Evolutionary conservation across 352 stramenopile species (phyloP).

Genomic region (Phytopythium mirpurense): DNA sequence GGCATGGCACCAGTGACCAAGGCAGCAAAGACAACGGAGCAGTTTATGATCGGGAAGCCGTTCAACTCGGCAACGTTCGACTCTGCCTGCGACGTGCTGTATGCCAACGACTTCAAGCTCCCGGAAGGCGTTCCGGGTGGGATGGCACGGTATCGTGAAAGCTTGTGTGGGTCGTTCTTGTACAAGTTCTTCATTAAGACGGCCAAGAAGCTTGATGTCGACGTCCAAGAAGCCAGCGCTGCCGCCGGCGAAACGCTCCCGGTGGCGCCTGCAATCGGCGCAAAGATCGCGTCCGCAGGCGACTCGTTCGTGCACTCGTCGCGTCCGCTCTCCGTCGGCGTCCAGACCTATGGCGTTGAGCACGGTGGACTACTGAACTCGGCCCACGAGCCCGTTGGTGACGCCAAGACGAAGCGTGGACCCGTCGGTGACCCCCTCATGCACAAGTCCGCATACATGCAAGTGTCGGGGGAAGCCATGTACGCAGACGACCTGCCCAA

Average conservation of each 20-base stretch:
- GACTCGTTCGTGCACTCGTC: constrained; percentile 53
- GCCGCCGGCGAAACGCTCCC: constrained; percentile 14
- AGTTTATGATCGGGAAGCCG: constrained; percentile 73
- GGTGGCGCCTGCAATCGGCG: constrained; percentile 24
- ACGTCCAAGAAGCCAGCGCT: not conserved
- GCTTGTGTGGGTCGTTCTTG: constrained; percentile 92
- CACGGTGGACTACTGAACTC: constrained; percentile 59
- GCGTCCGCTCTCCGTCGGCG: constrained; percentile 46
- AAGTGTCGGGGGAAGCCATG: constrained; percentile 93
- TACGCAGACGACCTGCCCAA: constrained; percentile 94
- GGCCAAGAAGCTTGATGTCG: constrained; percentile 9
- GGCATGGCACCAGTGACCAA: constrained; percentile 75
- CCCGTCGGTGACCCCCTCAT: constrained; percentile 89
- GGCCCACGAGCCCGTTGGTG: constrained; percentile 44
- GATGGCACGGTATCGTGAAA: constrained; percentile 93
- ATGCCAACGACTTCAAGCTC: constrained; percentile 87
- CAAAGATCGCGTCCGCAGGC: constrained; percentile 37
- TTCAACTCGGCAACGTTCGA: constrained; percentile 83
- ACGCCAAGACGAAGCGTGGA: constrained; percentile 29
- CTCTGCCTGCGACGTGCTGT: constrained; percentile 75
- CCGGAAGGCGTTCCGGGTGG: constrained; percentile 89
- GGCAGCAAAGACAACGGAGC: constrained; percentile 37
- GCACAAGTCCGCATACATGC: constrained; percentile 90
- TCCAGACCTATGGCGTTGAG: constrained; percentile 56
- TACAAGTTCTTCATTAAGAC: constrained; percentile 93